A percentile compares a stretch with the other conserved stretches of the same genome.
Evolutionary conservation across 169 alveolate species (phyloP).

Genomic region (Babesia gibsoni): DNA sequence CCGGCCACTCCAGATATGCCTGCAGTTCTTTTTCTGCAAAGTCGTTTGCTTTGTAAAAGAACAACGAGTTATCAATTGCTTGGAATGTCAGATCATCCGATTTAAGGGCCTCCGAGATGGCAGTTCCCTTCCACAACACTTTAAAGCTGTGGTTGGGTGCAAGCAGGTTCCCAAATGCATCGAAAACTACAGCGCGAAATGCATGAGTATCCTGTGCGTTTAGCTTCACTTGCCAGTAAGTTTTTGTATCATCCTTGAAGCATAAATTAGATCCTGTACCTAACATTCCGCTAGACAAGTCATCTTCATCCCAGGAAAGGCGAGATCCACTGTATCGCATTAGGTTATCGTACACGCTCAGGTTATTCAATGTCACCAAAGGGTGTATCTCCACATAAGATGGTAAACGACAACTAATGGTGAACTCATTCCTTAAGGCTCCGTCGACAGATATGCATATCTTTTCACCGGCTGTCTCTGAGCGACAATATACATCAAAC

Average conservation of each 20-base stretch:
- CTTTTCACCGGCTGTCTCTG: conserved; percentile 31
- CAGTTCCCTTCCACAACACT: conserved; percentile 19
- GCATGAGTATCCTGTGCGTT: conserved; percentile 4
- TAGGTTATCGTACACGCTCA: conserved; percentile 4
- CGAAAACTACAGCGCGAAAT: conserved; percentile 39
- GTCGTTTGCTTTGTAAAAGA: neutral
- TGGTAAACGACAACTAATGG: conserved; percentile 21
- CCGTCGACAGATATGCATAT: conserved; percentile 14
- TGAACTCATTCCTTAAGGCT: conserved; percentile 19
- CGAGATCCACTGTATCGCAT: conserved; percentile 5
- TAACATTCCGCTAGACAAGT: conserved; percentile 6
- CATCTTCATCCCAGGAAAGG: conserved; percentile 13
- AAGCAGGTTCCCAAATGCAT: conserved; percentile 20
- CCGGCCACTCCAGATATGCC: conserved; percentile 30
- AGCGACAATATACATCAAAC: conserved; percentile 26
- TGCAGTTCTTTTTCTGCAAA: neutral
- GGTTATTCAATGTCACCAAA: conserved; percentile 8
- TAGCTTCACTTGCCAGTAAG: conserved; percentile 8
- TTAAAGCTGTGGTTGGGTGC: conserved; percentile 17
- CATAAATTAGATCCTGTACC: conserved; percentile 9
- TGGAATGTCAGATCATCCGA: neutral
- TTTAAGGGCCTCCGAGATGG: neutral
- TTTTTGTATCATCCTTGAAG: conserved; percentile 18
- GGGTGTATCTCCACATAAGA: conserved; percentile 41
- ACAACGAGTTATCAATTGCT: conserved; percentile 28